Base-by-base conservation (phyloP, 106 monocot genomes). In the Gastrodia elata region DNA sequence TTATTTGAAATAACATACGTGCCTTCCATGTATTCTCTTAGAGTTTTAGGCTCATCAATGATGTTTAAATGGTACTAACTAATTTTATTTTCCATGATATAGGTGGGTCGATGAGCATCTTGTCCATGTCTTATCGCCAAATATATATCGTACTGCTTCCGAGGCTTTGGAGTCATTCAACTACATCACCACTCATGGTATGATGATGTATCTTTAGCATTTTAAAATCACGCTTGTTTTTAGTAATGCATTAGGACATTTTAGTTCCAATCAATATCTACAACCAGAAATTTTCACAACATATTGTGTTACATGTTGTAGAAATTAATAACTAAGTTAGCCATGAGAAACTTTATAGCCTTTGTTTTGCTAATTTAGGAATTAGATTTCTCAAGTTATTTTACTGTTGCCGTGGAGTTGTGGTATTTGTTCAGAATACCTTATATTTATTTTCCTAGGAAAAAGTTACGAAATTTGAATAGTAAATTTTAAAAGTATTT, bases 81-180 rank as follows among this genome's bases (percentile, higher is more conserved):
- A 13, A 34, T 37, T 67, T 35, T 18, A 18, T 35, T 75, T 72
- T 9, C 25, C 15, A n/a, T 32, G 24, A 71, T 80, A 20, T 75
- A 96, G 95, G 78, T 96, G 95, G 95, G 95, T 91, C 64, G 95
- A 91, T 82, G 84, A 87, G 15, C 89, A 96, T 61, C 82, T 96
- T 70, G 95, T 96, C 26, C 95, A 96, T 72, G 72, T 92, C 35
- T 64, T 96, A 76, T 89, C 95, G 30, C 95, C 95, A 76, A 96
- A 96, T 49, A 96, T 96, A 75, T 96, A 96, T 70, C 68, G 95
- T 26, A 89, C 75, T 55, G 80, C 91, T 38, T 96, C 92, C 26
- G 91, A 91, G 75, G 91, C 95, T 55, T 73, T 91, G 55, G 91
- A 96, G 75, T 92, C 95, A 7, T 96, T 96, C 76, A 89, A 96